These are phyloP conservation scores for Corymbia maculata DNA, from an alignment of 345 rosid genomes.

Conservation along the genomic window DNA sequence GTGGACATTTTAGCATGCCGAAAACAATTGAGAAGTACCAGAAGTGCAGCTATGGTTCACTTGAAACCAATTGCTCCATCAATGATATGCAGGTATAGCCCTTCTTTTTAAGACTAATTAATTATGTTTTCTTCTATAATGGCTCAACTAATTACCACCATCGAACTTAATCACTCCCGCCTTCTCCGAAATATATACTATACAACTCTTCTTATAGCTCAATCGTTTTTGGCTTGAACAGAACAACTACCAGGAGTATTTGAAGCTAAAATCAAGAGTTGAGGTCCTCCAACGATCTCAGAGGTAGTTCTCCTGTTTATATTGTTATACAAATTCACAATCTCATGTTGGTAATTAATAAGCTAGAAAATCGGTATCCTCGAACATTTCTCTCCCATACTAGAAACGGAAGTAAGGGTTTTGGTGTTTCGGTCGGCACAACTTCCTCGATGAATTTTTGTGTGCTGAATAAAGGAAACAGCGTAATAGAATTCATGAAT, in stretches of 20 bases:
- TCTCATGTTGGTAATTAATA: neutral
- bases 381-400: neutral
- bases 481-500: neutral
- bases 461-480: neutral
- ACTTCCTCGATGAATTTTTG: neutral
- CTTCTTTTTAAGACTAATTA: neutral
- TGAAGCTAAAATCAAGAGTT: constrained; percentile 41
- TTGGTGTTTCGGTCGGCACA: neutral
- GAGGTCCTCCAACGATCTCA: constrained; percentile 46
- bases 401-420: neutral
- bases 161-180: neutral
- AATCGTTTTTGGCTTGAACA: constrained; percentile 1
- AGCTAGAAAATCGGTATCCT: neutral
- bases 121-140: neutral
- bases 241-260: constrained; percentile 44
- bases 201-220: neutral
- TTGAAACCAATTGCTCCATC: constrained; percentile 17
- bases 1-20: constrained; percentile 20
- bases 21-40: constrained; percentile 42
- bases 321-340: neutral
- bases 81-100: constrained; percentile 24
- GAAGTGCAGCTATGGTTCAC: constrained; percentile 27
- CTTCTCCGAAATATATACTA: neutral
- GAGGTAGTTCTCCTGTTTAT: constrained; percentile 13
- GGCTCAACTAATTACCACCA: neutral